Conservation (phyloP, 768 basidiomycete genomes). For the Lentinula guzmanii region DNA sequence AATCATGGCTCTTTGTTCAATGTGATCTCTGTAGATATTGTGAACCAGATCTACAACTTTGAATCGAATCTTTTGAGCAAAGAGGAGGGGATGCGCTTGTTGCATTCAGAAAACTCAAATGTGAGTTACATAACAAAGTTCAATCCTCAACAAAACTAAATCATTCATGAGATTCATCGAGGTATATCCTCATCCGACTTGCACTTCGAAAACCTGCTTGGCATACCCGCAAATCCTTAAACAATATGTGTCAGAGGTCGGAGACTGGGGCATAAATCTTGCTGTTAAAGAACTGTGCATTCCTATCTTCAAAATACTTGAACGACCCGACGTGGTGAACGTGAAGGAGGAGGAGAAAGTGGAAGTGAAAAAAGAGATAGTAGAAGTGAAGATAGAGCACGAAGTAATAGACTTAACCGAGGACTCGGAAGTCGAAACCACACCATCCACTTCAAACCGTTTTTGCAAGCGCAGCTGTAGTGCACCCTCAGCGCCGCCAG, state of each 20-base stretch:
- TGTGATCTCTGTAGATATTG: background rate
- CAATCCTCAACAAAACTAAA: background rate
- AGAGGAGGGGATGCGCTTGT: background rate
- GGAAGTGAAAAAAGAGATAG: background rate
- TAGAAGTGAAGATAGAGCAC: background rate
- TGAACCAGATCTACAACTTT: background rate
- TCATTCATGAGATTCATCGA: background rate
- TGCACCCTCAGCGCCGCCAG: background rate
- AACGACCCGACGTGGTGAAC: background rate
- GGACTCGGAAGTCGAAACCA: background rate
- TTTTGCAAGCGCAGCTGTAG: background rate
- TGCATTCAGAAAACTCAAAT: background rate
- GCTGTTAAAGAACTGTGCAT: background rate
- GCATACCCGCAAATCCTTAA: background rate
- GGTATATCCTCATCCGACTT: constrained; percentile 4
- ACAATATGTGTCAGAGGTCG: background rate
- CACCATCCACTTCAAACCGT: no score
- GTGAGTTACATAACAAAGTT: background rate
- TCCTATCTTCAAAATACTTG: background rate
- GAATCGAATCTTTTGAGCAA: background rate
- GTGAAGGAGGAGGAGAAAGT: background rate
- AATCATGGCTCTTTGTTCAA: background rate
- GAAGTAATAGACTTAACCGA: constrained; percentile 3
- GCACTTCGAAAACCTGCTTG: constrained; percentile 1
- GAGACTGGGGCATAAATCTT: background rate